phyloP scores from a whole-genome alignment of 2,329 filamentous ascomycete species.

The Cryphonectria carpinicola region DNA sequence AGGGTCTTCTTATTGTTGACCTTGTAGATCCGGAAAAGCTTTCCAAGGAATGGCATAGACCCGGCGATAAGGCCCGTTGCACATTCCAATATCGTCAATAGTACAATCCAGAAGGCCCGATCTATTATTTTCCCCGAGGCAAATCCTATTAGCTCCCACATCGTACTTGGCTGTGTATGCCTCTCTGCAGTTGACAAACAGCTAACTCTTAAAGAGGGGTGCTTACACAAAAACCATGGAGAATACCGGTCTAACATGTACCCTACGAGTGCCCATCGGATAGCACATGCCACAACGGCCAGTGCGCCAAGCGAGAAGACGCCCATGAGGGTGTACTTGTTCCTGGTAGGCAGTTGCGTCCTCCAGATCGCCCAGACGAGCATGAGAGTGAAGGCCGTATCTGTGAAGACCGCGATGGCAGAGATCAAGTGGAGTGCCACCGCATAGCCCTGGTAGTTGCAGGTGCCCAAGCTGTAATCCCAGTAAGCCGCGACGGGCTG shows the following conservation, averaged over 20 bases:
- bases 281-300: background rate
- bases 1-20: background rate
- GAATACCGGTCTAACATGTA: background rate
- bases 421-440: background rate
- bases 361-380: background rate
- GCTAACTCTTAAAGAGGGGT: background rate
- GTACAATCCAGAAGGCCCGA: background rate
- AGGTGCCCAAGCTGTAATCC: background rate
- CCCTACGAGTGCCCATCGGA: background rate
- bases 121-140: background rate
- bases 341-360: background rate
- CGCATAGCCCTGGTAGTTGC: background rate
- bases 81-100: background rate
- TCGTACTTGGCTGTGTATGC: background rate
- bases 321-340: slow-evolving; percentile 1
- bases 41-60: background rate
- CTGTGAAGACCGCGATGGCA: background rate
- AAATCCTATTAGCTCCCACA: background rate
- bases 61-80: background rate
- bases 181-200: background rate
- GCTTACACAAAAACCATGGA: background rate
- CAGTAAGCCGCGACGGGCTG: background rate
- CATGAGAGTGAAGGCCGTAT: background rate
- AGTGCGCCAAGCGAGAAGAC: background rate
- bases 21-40: background rate